A percentile compares a stretch with the other conserved stretches of the same genome.
Evolutionary conservation across 2,329 filamentous ascomycete genomes (phyloP).

Genomic region (Aureobasidium lini): DNA sequence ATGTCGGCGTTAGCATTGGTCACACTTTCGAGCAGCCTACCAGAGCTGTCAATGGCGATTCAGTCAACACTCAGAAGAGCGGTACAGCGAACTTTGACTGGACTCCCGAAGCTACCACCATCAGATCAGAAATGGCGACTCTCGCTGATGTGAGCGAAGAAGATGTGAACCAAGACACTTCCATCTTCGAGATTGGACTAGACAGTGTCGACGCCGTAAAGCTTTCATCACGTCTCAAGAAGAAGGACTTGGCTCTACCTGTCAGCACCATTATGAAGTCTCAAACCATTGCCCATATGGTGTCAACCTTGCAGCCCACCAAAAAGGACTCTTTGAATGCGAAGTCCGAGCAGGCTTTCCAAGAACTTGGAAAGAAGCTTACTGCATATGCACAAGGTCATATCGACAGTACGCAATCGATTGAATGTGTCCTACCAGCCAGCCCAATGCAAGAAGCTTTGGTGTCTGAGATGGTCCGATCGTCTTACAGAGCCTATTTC

Average conservation of each 20-base stretch:
- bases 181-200: constrained; percentile 73
- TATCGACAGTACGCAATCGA: constrained; percentile 17
- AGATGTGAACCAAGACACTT: constrained; percentile 50
- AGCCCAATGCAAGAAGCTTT: constrained; percentile 85
- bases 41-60: constrained; percentile 10
- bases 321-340: neutral
- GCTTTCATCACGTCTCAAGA: constrained; percentile 63
- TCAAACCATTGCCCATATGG: constrained; percentile 59
- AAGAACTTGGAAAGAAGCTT: neutral
- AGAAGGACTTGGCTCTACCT: constrained; percentile 51
- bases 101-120: constrained; percentile 43
- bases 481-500: constrained; percentile 69
- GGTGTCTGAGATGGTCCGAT: constrained; percentile 72
- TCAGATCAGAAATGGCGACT: constrained; percentile 56
- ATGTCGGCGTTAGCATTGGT: constrained; percentile 18
- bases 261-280: constrained; percentile 72
- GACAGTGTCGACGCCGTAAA: constrained; percentile 93
- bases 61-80: constrained; percentile 17
- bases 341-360: neutral
- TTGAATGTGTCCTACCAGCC: constrained; percentile 60
- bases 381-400: constrained; percentile 11
- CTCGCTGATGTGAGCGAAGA: constrained; percentile 49
- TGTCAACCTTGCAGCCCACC: constrained; percentile 21
- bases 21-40: constrained; percentile 12
- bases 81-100: constrained; percentile 46